Percentiles rank a stretch among this genome's conserved stretches.
phyloP scores from a whole-genome alignment of 2,329 filamentous ascomycete species.

The Neopestalotiopsis sp. region DNA sequence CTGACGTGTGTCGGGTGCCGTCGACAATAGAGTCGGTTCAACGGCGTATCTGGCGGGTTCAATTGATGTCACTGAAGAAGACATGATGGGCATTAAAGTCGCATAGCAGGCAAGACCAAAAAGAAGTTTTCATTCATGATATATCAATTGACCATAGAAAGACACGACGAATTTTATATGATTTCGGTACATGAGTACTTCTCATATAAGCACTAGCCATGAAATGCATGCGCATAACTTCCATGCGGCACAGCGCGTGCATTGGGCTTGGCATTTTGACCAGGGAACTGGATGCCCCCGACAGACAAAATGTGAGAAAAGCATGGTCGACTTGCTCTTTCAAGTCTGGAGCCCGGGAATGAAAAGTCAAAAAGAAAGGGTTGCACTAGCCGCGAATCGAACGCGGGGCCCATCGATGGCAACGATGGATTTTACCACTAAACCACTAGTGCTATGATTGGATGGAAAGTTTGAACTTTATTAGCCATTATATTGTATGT shows the following conservation, averaged over 20 bases:
- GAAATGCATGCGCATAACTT: background rate
- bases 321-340: background rate
- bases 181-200: background rate
- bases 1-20: background rate
- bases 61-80: background rate
- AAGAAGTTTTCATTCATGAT: background rate
- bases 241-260: background rate
- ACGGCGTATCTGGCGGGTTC: background rate
- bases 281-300: background rate
- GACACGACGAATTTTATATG: background rate
- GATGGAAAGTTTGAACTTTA: background rate
- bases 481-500: background rate
- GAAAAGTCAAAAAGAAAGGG: background rate
- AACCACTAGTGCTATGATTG: constrained; percentile 46
- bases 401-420: constrained; percentile 57
- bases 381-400: constrained; percentile 47
- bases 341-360: background rate
- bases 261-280: background rate
- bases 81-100: background rate
- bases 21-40: too few species aligned
- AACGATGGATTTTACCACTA: constrained; percentile 61
- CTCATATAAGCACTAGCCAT: background rate
- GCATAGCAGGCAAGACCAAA: background rate
- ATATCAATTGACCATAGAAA: background rate
- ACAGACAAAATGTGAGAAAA: background rate